Evolutionary conservation across 2,329 filamentous ascomycete genomes (phyloP), one percentile per base, ranked within the genome.

Genomic region (Thelonectria rubi): DNA sequence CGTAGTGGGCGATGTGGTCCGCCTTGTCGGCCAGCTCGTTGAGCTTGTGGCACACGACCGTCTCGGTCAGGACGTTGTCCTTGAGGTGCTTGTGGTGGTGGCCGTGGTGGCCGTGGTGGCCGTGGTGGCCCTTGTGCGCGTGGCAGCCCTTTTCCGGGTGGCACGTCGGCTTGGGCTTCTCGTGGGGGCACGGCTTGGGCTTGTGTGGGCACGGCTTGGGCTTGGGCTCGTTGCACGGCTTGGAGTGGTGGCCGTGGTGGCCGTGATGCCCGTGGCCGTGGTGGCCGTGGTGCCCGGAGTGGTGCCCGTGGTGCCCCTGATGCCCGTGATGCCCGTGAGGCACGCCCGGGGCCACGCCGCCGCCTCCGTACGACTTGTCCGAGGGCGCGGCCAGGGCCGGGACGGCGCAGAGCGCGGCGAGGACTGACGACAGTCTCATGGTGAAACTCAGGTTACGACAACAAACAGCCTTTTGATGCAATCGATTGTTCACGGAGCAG

Each of bases 351-450:
- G n/a, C 37, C 26, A 30, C 7, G 8, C 26, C 34, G 10, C 6
- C 6, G 34, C 34, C 34, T 15, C 2, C 12, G 15, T 37, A 37
- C 3, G 9, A 3, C 34, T 15, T 40, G 15, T 52, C 46, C 21
- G 8, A 66, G 18, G 12, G 59, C 49, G 59, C 49, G 37, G 66
- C 57, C 18, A 59, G 50, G 18, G 43, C 60, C 15, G 71, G 65
- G 11, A 63, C 20, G 42, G 63, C 70, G 51, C 65, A 66, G 55
- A 74, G 62, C 50, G 63, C 65, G 34, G 66, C 40, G 11, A 72
- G 20, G 20, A 66, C 66, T 17, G 73, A 18, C 10, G 56, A 62
- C 43, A 70, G 50, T 60, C 60, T 72, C 72, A 73, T 73, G 42
- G 14, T 65, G 48, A 56, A 24, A 24, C 21, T 34, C 26, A 34